Evolutionary conservation across 768 basidiomycete species (phyloP).

Genomic region (Boletus rufocinnamomeus): DNA sequence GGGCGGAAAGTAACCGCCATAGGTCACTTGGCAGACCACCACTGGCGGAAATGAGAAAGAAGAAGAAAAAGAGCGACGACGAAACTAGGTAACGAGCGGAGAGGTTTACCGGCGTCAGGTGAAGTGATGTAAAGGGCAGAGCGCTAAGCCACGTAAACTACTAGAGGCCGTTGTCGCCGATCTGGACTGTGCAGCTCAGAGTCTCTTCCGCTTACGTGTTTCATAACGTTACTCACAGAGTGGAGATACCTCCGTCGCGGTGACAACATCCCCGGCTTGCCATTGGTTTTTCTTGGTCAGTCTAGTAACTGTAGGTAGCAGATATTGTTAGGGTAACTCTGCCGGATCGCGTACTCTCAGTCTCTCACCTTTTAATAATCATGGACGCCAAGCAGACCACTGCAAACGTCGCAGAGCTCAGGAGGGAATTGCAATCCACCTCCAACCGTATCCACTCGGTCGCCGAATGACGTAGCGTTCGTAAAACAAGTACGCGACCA

Average conservation of each 20-base stretch:
- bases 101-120: not conserved
- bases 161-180: not conserved
- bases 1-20: conserved; percentile 31
- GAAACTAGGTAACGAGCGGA: conserved; percentile 17
- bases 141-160: not conserved
- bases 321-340: not conserved
- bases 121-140: conserved; percentile 14
- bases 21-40: conserved; percentile 22
- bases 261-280: conserved; percentile 6
- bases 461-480: conserved; percentile 70
- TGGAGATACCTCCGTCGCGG: conserved; percentile 1
- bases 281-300: not conserved
- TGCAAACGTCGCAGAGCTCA: conserved; percentile 48
- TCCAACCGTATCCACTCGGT: conserved; percentile 91
- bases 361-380: not conserved
- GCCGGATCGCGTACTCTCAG: not conserved
- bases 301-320: not conserved
- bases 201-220: conserved; percentile 8
- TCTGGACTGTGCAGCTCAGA: not conserved
- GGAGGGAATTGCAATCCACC: conserved; percentile 72
- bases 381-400: not conserved
- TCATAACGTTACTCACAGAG: not conserved
- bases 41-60: conserved; percentile 5
- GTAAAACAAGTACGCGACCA: conserved; percentile 53
- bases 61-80: conserved; percentile 16